Evolutionary conservation across 768 basidiomycete species (phyloP).

Genomic region (Boletus coccyginus): DNA sequence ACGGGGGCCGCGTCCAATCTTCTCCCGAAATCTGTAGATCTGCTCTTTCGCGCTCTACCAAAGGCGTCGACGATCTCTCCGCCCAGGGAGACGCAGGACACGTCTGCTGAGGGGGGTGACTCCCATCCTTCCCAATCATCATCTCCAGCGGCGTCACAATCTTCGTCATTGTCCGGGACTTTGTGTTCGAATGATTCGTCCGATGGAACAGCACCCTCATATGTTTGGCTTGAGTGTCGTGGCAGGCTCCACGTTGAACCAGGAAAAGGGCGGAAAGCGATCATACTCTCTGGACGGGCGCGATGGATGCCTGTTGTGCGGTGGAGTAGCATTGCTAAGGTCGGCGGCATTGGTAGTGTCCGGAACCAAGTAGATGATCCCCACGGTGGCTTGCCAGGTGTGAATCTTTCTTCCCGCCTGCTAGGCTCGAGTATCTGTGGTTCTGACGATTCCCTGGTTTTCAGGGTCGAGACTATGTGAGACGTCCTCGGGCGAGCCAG

Average conservation of each 20-base stretch:
- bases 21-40: conserved; percentile 62
- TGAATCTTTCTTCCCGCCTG: neutral
- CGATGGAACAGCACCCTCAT: conserved; percentile 33
- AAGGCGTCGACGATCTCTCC: conserved; percentile 36
- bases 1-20: conserved; percentile 4
- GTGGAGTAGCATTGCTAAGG: conserved; percentile 56
- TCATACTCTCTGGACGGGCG: conserved; percentile 83
- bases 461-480: conserved; percentile 7
- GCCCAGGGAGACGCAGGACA: neutral
- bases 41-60: conserved; percentile 80
- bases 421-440: neutral
- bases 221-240: conserved; percentile 90
- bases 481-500: neutral
- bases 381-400: conserved; percentile 23
- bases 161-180: neutral
- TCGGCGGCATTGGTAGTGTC: conserved; percentile 37
- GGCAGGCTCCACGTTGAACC: conserved; percentile 89
- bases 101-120: neutral
- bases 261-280: conserved; percentile 91
- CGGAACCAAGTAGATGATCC: neutral
- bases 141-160: neutral
- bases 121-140: conserved; percentile 1
- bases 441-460: neutral
- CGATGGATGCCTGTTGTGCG: conserved; percentile 58
- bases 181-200: neutral